A percentile compares a stretch with the other conserved stretches of the same genome.
Conservation (phyloP, 208 protist genomes). For the Trypanosoma mega region DNA sequence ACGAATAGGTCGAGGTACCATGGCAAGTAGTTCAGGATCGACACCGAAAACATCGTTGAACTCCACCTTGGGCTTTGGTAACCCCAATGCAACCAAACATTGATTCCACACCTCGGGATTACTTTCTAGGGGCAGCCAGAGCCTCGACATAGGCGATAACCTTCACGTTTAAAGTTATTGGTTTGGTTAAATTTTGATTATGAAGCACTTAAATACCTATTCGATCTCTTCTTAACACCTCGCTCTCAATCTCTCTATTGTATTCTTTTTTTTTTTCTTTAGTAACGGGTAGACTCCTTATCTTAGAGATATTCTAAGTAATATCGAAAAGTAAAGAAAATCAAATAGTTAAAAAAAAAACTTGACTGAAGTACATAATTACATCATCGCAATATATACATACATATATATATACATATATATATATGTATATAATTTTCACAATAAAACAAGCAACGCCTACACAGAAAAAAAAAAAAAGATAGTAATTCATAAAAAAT, state of each 20-base stretch:
- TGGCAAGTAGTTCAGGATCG: slow-evolving; percentile 79
- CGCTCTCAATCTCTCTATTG: too few relatives aligned
- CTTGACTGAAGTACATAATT: too few relatives aligned
- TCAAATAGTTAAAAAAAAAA: too few relatives aligned
- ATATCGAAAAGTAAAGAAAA: too few relatives aligned
- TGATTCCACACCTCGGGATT: slow-evolving; percentile 93
- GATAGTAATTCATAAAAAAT: background rate
- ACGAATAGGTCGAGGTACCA: slow-evolving; percentile 88
- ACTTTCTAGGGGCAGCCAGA: slow-evolving; percentile 92
- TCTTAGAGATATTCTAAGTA: too few relatives aligned
- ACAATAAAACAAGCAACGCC: background rate
- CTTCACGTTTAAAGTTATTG: background rate
- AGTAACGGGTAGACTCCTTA: too few relatives aligned
- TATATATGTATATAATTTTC: too few relatives aligned
- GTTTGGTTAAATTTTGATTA: background rate
- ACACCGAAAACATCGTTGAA: slow-evolving; percentile 94
- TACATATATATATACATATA: too few relatives aligned
- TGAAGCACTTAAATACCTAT: background rate
- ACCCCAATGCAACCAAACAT: slow-evolving; percentile 62
- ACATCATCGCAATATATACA: too few relatives aligned
- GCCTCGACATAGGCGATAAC: slow-evolving; percentile 18
- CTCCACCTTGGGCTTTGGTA: slow-evolving; percentile 43
- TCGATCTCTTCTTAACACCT: too few relatives aligned
- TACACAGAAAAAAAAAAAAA: slow-evolving; percentile 14
- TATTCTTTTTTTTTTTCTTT: slow-evolving; percentile 11